phyloP scores from a whole-genome alignment of 768 basidiomycete genomes.

The Mycena crocata region DNA sequence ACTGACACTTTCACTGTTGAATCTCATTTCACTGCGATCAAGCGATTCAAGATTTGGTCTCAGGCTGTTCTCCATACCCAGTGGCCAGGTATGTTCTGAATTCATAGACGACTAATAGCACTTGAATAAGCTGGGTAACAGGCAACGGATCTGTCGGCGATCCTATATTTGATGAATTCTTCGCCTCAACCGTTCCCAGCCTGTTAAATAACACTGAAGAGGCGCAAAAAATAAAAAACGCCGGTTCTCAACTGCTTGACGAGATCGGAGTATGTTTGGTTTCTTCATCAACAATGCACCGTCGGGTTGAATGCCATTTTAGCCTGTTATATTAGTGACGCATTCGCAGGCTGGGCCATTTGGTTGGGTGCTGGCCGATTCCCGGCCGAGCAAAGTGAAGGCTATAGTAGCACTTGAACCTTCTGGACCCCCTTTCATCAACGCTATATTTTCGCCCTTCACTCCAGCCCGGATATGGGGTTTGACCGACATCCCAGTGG shows the following conservation, averaged over 20 bases:
- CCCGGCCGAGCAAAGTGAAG: constrained; percentile 46
- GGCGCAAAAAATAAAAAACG: constrained; percentile 44
- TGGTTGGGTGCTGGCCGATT: constrained; percentile 52
- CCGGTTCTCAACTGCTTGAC: constrained; percentile 47
- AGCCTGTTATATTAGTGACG: constrained; percentile 50
- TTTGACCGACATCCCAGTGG: constrained; percentile 49
- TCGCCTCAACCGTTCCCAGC: constrained; percentile 42
- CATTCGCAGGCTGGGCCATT: constrained; percentile 52
- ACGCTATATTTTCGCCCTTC: constrained; percentile 41
- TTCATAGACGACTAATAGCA: not conserved
- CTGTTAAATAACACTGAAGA: constrained; percentile 37
- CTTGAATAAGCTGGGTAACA: not conserved
- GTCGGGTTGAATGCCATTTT: not conserved
- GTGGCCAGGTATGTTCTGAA: constrained; percentile 8
- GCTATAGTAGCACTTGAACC: constrained; percentile 54
- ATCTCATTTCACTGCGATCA: constrained; percentile 48
- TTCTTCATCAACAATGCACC: not conserved
- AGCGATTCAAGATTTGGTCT: constrained; percentile 47
- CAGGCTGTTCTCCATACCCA: constrained; percentile 40
- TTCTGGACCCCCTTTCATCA: constrained; percentile 50
- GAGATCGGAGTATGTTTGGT: constrained; percentile 48
- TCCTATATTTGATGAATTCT: constrained; percentile 47
- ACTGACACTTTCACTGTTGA: constrained; percentile 39
- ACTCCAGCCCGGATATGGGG: constrained; percentile 45
- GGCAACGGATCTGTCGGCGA: constrained; percentile 46